A percentile compares a stretch with the other conserved stretches of the same genome.
Conservation (phyloP, 2,329 filamentous ascomycete genomes). For the Peltaster fructicola region DNA sequence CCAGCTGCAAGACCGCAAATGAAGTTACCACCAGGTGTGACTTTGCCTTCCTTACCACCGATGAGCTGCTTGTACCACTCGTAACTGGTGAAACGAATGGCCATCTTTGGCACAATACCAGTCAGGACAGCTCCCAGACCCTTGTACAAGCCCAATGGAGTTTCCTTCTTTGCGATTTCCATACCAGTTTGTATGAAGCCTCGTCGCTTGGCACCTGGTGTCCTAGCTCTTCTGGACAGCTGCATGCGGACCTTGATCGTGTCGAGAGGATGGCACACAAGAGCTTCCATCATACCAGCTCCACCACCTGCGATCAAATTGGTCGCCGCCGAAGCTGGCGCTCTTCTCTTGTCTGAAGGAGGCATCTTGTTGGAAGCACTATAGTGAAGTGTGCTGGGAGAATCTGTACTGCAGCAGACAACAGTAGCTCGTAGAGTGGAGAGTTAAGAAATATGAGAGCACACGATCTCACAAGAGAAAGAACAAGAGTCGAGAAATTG, state of each 20-base stretch:
- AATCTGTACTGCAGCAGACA: not conserved
- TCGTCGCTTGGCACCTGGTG: conserved; percentile 63
- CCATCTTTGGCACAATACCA: conserved; percentile 97
- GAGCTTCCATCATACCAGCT: conserved; percentile 98
- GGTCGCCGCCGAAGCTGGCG: conserved; percentile 65
- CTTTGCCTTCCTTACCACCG: conserved; percentile 45
- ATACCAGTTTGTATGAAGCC: conserved; percentile 75
- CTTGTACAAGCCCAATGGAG: conserved; percentile 87
- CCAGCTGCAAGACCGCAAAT: conserved; percentile 76
- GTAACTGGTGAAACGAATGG: conserved; percentile 94
- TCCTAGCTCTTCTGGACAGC: conserved; percentile 68
- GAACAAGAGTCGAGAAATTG: conserved; percentile 1
- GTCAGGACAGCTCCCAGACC: conserved; percentile 92
- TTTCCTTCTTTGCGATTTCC: conserved; percentile 80
- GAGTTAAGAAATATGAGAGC: conserved; percentile 1
- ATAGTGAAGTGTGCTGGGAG: conserved; percentile 36
- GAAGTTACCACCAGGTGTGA: conserved; percentile 58
- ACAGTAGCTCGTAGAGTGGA: not conserved
- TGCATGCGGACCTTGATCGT: conserved; percentile 99
- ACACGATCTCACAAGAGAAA: not conserved
- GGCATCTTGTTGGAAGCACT: too few relatives aligned
- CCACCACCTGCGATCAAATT: conserved; percentile 91
- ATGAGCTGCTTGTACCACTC: conserved; percentile 83
- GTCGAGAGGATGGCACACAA: conserved; percentile 87
- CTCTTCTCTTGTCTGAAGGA: conserved; percentile 51